A percentile compares a stretch with the other conserved stretches of the same genome.
Conservation (phyloP, 2,329 filamentous ascomycete species). For the Chalaropsis ovoidea region DNA sequence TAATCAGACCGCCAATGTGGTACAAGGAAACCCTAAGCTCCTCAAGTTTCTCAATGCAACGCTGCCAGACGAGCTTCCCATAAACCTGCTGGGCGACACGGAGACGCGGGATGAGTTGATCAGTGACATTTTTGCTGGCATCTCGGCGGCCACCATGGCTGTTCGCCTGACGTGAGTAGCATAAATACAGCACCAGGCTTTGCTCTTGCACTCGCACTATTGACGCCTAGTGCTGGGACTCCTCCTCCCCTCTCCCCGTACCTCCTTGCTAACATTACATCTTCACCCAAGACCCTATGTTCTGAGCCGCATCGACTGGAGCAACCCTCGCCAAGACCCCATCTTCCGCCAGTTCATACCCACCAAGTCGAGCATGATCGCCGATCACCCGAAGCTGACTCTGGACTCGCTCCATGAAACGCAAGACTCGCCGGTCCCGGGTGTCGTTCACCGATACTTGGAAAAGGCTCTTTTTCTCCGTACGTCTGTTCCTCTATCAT, state of each 20-base stretch:
- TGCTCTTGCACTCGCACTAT: no score
- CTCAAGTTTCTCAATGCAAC: conserved; percentile 40
- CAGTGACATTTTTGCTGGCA: conserved; percentile 43
- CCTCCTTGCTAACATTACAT: background rate
- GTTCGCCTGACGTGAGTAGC: conserved; percentile 44
- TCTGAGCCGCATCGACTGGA: conserved; percentile 50
- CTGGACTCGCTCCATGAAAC: conserved; percentile 52
- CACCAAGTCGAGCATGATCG: conserved; percentile 41
- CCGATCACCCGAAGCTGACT: conserved; percentile 45
- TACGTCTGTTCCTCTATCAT: conserved; percentile 32
- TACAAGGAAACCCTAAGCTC: conserved; percentile 41
- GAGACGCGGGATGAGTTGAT: conserved; percentile 42
- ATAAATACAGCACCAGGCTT: background rate
- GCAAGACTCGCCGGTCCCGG: conserved; percentile 45
- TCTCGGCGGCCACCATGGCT: conserved; percentile 48
- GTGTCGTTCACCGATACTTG: conserved; percentile 53
- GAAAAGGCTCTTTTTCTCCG: conserved; percentile 53
- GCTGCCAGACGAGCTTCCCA: conserved; percentile 44
- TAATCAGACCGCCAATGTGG: conserved; percentile 39
- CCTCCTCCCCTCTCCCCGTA: background rate
- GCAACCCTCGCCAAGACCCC: conserved; percentile 48
- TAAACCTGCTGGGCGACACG: conserved; percentile 23
- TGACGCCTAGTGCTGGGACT: background rate
- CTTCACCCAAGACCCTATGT: conserved; percentile 42
- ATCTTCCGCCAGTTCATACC: conserved; percentile 53